Percentiles rank a stretch among this genome's conserved stretches.
Conservation (phyloP, 257 asterid species). For the Capsicum baccatum region DNA sequence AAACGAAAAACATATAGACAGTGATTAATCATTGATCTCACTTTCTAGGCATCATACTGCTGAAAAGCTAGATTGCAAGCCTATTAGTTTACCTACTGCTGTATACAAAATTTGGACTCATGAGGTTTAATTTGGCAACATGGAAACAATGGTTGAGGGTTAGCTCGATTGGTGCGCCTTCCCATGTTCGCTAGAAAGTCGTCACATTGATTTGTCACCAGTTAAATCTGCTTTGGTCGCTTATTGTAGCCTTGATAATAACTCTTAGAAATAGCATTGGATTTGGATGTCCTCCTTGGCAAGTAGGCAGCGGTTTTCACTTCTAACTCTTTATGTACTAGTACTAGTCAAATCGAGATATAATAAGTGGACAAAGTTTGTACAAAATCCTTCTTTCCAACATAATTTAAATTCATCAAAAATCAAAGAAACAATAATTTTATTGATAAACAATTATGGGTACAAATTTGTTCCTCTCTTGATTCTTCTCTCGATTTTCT, state of each 20-base stretch:
- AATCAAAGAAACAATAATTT: no score
- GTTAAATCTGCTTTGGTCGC: background rate
- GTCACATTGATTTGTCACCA: background rate
- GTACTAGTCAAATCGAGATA: background rate
- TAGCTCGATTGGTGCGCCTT: no score
- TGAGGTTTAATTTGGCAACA: background rate
- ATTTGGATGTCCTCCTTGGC: background rate
- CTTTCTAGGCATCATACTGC: background rate
- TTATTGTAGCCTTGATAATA: background rate
- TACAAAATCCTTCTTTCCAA: no score
- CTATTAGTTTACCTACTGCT: no score
- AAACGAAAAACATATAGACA: background rate
- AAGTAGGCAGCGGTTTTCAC: background rate
- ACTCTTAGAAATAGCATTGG: background rate
- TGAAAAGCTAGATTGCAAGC: no score
- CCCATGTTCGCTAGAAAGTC: no score
- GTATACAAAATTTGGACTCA: background rate
- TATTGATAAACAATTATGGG: no score
- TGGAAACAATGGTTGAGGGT: background rate
- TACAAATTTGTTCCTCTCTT: no score
- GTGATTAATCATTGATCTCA: background rate
- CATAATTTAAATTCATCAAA: no score
- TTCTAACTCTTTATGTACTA: background rate
- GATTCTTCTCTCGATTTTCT: no score
- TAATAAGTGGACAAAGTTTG: background rate